Percentiles rank a stretch among this genome's conserved stretches.
phyloP scores from a whole-genome alignment of 208 protist genomes.

The Trypanosoma caninum region DNA sequence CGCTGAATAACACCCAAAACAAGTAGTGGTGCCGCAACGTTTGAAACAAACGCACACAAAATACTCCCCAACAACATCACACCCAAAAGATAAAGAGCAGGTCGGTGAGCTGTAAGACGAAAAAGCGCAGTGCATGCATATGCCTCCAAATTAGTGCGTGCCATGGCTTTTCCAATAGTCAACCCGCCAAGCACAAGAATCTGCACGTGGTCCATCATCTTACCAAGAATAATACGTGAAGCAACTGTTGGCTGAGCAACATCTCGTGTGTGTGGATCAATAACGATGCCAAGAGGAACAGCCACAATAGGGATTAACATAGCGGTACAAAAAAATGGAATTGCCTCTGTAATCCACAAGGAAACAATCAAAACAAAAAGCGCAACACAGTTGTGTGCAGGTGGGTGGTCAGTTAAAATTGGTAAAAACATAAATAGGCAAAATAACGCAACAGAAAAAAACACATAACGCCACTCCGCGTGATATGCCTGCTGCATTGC shows the following conservation, averaged over 20 bases:
- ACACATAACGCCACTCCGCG: constrained; percentile 75
- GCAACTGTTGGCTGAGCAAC: constrained; percentile 55
- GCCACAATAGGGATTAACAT: constrained; percentile 91
- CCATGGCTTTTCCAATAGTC: constrained; percentile 86
- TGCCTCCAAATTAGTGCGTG: constrained; percentile 83
- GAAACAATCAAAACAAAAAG: constrained; percentile 83
- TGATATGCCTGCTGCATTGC: constrained; percentile 66
- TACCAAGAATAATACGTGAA: constrained; percentile 77
- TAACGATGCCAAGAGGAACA: constrained; percentile 77
- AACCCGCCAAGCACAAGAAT: constrained; percentile 92
- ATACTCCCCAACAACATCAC: constrained; percentile 86
- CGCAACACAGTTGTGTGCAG: constrained; percentile 88
- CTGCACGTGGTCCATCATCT: constrained; percentile 88
- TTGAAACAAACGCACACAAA: constrained; percentile 89
- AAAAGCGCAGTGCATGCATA: constrained; percentile 78
- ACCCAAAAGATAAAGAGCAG: constrained; percentile 80
- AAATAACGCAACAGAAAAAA: constrained; percentile 69
- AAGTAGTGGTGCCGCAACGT: constrained; percentile 89
- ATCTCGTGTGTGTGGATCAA: constrained; percentile 46
- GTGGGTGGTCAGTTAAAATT: constrained; percentile 49
- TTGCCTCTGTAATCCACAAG: constrained; percentile 91
- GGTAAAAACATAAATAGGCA: constrained; percentile 56
- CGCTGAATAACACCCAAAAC: constrained; percentile 85
- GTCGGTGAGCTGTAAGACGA: constrained; percentile 68
- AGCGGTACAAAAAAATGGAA: constrained; percentile 90